These are phyloP conservation scores for Daldinia vernicosa DNA, from an alignment of 495 filamentous ascomycete species.

Conservation along the genomic window DNA sequence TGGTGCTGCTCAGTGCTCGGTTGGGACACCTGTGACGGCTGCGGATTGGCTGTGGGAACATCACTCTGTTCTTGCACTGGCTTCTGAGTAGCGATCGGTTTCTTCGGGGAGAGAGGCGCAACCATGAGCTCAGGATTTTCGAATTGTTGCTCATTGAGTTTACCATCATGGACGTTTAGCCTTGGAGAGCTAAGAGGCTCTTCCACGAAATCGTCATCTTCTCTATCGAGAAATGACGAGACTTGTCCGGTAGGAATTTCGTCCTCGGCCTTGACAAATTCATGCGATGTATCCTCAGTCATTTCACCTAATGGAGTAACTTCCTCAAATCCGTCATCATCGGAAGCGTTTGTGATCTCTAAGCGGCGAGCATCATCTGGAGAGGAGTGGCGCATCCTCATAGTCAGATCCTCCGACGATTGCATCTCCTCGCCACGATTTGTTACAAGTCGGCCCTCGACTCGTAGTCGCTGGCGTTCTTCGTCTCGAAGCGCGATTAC, in stretches of 20 bases:
- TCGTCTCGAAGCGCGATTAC: conserved; percentile 82
- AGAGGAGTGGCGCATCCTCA: conserved; percentile 58
- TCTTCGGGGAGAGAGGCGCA: conserved; percentile 61
- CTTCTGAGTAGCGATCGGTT: conserved; percentile 40
- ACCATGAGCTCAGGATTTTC: conserved; percentile 58
- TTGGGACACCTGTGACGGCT: conserved; percentile 3
- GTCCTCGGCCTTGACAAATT: conserved; percentile 58
- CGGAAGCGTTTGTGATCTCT: conserved; percentile 78
- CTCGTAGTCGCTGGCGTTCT: conserved; percentile 80
- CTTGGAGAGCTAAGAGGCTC: conserved; percentile 71
- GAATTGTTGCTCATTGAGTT: conserved; percentile 49
- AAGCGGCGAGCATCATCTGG: conserved; percentile 61
- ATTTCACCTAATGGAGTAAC: conserved; percentile 76
- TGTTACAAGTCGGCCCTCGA: conserved; percentile 66
- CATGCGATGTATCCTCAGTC: conserved; percentile 66
- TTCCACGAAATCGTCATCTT: conserved; percentile 76
- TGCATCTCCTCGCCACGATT: conserved; percentile 50
- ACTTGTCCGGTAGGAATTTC: conserved; percentile 49
- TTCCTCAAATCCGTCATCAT: conserved; percentile 96
- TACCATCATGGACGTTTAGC: conserved; percentile 54
- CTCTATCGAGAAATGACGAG: conserved; percentile 59
- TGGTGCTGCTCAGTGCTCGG: background rate
- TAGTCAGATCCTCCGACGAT: conserved; percentile 54
- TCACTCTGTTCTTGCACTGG: background rate
- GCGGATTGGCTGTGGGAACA: background rate